Base-by-base conservation (phyloP, 2,329 filamentous ascomycete species). In the Fusarium humuli region DNA sequence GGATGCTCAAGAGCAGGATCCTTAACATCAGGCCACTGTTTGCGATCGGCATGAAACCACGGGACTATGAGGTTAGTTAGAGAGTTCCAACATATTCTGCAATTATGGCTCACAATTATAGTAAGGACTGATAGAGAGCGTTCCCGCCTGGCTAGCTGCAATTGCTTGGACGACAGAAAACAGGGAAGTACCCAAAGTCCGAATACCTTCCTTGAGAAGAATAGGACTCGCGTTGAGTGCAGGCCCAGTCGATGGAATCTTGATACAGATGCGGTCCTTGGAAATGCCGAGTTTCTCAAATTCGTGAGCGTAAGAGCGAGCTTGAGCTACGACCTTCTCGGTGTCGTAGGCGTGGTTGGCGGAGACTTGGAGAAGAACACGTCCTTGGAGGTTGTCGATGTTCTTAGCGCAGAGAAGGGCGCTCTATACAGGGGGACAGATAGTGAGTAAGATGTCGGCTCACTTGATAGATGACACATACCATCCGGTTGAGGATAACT, bases 1-100 rank as follows among this genome's bases (percentile, higher is more conserved):
- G 61, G 50, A 47, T 64, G 61, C 3, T 64, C 59, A 13, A 64
- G 37, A 40, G 61, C 58, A 4, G 61, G 59, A 10, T 65, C 61
- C 9, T 46, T 16, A 7, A 29, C n/a, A 34, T 65, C 20, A 12
- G 61, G 45, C 61, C 52, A 65, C 16, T 34, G 60, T 6, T 46
- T 37, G 6, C 30, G 25, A n/a, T 64, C 12, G 25, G 22, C 12
- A 4, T 50, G 50, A 34, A 41, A 65, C 61, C 50, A 58, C 1
- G 50, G 59, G 13, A 65, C 59, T 64, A 20, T 7, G 4, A 16
- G 16, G 4, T 13, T 0, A 29, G 7, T 4, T 1, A 3, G n/a
- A n/a, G n/a, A n/a, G n/a, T n/a, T n/a, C n/a, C n/a, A 2, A 6
- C 7, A 11, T 2, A 6, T 3, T 37, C 11, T 25, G 12, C 6